phyloP scores from a whole-genome alignment of 2,329 filamentous ascomycete genomes.

The Akanthomyces dipterigenus region DNA sequence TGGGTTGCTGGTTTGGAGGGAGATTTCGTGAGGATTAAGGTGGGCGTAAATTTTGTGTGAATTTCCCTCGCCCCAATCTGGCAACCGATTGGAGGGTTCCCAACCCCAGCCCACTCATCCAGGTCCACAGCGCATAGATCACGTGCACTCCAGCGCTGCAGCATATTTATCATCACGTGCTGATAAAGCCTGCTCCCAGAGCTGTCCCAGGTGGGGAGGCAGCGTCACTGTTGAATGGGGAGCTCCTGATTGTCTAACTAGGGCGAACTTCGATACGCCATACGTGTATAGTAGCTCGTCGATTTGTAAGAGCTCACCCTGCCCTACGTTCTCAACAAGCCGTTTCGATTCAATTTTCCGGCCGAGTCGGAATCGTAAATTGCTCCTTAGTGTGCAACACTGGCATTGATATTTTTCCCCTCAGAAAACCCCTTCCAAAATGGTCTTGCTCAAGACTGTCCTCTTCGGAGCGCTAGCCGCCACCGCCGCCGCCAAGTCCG shows the following conservation, averaged over 20 bases:
- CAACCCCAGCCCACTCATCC: slow-evolving; percentile 27
- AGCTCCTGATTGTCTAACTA: slow-evolving; percentile 1
- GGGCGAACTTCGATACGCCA: slow-evolving; percentile 8
- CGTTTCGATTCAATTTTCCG: not conserved
- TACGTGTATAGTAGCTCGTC: slow-evolving; percentile 6
- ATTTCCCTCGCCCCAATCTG: slow-evolving; percentile 23
- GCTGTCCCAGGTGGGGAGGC: not conserved
- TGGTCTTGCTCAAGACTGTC: slow-evolving; percentile 56
- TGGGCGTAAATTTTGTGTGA: slow-evolving; percentile 35
- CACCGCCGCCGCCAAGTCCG: slow-evolving; percentile 62
- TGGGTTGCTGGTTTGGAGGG: slow-evolving; percentile 22
- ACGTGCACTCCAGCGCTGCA: slow-evolving; percentile 13
- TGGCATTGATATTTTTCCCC: not conserved
- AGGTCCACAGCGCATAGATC: slow-evolving; percentile 9
- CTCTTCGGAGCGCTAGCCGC: slow-evolving; percentile 49
- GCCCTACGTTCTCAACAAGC: not conserved
- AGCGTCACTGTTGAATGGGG: not conserved
- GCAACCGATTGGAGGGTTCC: slow-evolving; percentile 30
- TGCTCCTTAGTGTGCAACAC: not conserved
- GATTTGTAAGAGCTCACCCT: slow-evolving; percentile 5
- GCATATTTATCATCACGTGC: slow-evolving; percentile 18
- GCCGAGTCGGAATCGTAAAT: not conserved
- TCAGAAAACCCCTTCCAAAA: slow-evolving; percentile 24
- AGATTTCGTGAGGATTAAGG: slow-evolving; percentile 28
- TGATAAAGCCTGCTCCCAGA: not conserved